Evolutionary conservation across 108 stramenopile species (phyloP).

Genomic region (Epithemia pelagica): DNA sequence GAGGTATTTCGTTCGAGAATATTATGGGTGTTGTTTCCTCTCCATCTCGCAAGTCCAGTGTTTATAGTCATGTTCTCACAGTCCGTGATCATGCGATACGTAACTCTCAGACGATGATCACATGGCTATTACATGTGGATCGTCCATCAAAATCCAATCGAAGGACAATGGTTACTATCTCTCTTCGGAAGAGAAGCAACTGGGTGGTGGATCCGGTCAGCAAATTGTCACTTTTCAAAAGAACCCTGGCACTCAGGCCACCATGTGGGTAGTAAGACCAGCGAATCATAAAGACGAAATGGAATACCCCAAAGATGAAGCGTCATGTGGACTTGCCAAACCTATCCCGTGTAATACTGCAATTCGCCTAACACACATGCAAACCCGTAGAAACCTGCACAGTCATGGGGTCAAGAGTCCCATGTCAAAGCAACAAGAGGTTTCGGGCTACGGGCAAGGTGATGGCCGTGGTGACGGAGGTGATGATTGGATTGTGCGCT

Average conservation of each 20-base stretch:
- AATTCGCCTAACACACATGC: conserved; percentile 67
- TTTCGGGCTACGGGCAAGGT: conserved; percentile 63
- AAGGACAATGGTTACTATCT: conserved; percentile 45
- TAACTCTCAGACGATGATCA: conserved; percentile 18
- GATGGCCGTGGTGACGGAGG: conserved; percentile 69
- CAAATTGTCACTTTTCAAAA: conserved; percentile 68
- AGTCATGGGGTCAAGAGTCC: conserved; percentile 56
- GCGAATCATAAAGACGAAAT: conserved; percentile 26
- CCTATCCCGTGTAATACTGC: conserved; percentile 48
- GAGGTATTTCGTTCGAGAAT: no score
- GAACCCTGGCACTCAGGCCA: conserved; percentile 29
- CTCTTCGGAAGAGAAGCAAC: conserved; percentile 33
- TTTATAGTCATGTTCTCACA: no score
- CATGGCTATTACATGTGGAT: conserved; percentile 71
- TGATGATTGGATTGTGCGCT: conserved; percentile 74
- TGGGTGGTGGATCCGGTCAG: conserved; percentile 58
- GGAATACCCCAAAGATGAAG: conserved; percentile 14
- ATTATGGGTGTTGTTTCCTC: no score
- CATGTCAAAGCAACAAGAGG: conserved; percentile 73
- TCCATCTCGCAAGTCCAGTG: no score
- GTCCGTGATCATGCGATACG: no score
- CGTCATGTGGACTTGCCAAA: conserved; percentile 23
- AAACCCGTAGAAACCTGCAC: conserved; percentile 62
- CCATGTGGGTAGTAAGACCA: conserved; percentile 74
- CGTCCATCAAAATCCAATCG: conserved; percentile 70